A percentile compares a stretch with the other conserved stretches of the same genome.
Conservation (phyloP, 768 basidiomycete genomes). For the Mrakia blollopis region DNA sequence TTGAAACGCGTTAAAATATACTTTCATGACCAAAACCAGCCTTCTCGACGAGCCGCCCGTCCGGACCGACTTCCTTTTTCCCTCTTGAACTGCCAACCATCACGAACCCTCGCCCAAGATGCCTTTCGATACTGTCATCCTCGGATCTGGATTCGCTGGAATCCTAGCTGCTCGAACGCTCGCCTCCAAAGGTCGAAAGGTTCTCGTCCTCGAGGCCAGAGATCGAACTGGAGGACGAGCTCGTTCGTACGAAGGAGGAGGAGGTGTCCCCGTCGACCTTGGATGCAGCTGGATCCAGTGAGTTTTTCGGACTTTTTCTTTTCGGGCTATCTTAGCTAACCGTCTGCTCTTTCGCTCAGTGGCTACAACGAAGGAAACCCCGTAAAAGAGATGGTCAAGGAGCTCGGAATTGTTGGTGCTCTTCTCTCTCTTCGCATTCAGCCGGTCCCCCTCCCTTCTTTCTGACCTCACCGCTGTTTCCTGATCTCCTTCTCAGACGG, state of each 20-base stretch:
- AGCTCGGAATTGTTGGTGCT: slow-evolving; percentile 26
- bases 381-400: slow-evolving; percentile 21
- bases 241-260: background rate
- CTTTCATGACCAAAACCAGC: background rate
- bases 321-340: background rate
- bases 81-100: background rate
- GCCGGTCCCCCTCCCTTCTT: background rate
- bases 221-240: slow-evolving; percentile 27
- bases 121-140: slow-evolving; percentile 31
- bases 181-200: slow-evolving; percentile 24
- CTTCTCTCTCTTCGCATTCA: background rate
- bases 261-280: slow-evolving; percentile 23
- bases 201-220: slow-evolving; percentile 33
- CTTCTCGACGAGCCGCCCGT: background rate
- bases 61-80: background rate
- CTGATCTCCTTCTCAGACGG: background rate
- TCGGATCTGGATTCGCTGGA: slow-evolving; percentile 34
- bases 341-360: background rate
- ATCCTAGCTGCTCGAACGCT: slow-evolving; percentile 34
- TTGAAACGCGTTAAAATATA: background rate
- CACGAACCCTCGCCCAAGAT: background rate
- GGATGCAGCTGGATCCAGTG: slow-evolving; percentile 31
- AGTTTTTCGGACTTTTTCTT: background rate
- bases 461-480: background rate
- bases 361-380: slow-evolving; percentile 30